Base-by-base conservation (phyloP, 371 early-diverging fungal genomes). In the Mortierella sp. region DNA sequence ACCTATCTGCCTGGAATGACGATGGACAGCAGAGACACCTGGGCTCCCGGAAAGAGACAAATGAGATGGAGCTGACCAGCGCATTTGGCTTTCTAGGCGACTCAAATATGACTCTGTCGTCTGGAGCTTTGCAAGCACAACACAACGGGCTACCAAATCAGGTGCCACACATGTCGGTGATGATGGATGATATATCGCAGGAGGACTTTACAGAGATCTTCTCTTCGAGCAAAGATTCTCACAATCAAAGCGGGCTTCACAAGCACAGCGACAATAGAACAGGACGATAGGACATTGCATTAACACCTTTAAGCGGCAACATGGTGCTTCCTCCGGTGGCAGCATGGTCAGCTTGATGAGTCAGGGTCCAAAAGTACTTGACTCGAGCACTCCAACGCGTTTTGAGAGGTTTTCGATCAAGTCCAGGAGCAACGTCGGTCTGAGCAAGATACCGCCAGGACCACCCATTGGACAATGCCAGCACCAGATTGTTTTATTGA, bases 121-220 rank as follows among this genome's bases (percentile, higher is more conserved):
- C 39, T 27, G 30, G 61, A 18, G 24, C 39, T 41, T 7, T 16
- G 16, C 43, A 43, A 21, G 42, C 19, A 55, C 26, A 58, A 31
- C 16, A 23, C 48, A 6, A 23, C 24, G 9, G 10, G 12, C 0
- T 38, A 42, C 34, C 58, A 23, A 34, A 34, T 5, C 51, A 60
- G 56, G 61, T 45, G 24, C 66, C 62, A 16, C 73, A 73, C 10
- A 34, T 73, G 2, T 62, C 60, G 0, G 60, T 73, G n/a, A 8
- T n/a, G 47, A 67, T 73, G 68, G 64, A 73, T 21, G 68, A 73
- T 3, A 67, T 63, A 39, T 67, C 64, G 1, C 64, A 63, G 24
- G 64, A 67, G 7, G 67, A 28, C 53, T 54, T 73, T 45, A 16
- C 73, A 0, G 45, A 55, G 3, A 55, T 58, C 7, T 28, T 54